Evolutionary conservation across 768 basidiomycete genomes (phyloP).

Genomic region (Lactarius evosmus): DNA sequence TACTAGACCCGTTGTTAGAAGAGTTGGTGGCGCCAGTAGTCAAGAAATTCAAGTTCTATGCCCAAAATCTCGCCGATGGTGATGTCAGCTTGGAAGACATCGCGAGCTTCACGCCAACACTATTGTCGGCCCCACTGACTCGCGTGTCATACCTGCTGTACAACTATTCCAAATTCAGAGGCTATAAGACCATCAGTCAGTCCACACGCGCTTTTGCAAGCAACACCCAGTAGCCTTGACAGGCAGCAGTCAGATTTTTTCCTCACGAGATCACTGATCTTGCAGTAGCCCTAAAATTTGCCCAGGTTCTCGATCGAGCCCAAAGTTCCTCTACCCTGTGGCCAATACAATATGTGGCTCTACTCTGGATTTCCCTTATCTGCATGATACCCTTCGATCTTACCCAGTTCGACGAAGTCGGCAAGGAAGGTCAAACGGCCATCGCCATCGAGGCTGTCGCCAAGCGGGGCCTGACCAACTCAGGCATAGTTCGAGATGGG

Average conservation of each 20-base stretch:
- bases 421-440: conserved; percentile 53
- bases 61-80: conserved; percentile 35
- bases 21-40: conserved; percentile 73
- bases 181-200: conserved; percentile 89
- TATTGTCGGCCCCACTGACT: conserved; percentile 35
- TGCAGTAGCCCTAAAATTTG: conserved; percentile 65
- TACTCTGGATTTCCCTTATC: conserved; percentile 93
- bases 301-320: conserved; percentile 46
- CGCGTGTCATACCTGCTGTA: conserved; percentile 67
- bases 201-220: conserved; percentile 28
- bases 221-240: not conserved
- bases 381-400: conserved; percentile 93
- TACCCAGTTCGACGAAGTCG: conserved; percentile 71
- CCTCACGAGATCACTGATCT: conserved; percentile 89
- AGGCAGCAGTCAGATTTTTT: conserved; percentile 76
- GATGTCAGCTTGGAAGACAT: conserved; percentile 16
- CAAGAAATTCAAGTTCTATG: conserved; percentile 54
- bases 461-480: conserved; percentile 53
- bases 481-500: conserved; percentile 83
- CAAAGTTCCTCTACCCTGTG: conserved; percentile 50
- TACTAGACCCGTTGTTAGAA: conserved; percentile 88
- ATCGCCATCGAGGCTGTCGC: conserved; percentile 54
- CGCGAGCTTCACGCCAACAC: conserved; percentile 36
- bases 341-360: conserved; percentile 76
- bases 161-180: conserved; percentile 80